These are phyloP conservation scores for Fusarium tuaranense DNA, from an alignment of 2,329 filamentous ascomycete species.

Conservation along the genomic window DNA sequence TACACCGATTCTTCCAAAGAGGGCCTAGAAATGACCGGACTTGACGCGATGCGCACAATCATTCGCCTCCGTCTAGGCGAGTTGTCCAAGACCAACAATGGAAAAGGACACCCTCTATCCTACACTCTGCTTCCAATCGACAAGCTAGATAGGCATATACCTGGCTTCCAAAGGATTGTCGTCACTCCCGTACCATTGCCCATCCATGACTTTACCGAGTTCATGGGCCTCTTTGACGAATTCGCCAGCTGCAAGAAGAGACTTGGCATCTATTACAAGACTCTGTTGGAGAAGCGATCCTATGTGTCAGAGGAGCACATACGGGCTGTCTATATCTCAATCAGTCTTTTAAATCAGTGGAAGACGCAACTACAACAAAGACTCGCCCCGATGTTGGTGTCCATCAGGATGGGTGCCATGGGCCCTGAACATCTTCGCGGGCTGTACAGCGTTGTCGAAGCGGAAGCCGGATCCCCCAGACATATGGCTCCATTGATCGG, in stretches of 20 bases:
- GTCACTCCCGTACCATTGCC: not conserved
- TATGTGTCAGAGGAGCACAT: slow-evolving; percentile 11
- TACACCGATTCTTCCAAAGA: slow-evolving; percentile 24
- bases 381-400: not conserved
- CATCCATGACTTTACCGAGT: not conserved
- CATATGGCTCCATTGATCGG: not conserved
- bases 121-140: slow-evolving; percentile 24
- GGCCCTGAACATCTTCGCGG: not conserved
- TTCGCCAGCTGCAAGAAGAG: not conserved
- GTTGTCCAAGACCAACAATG: not conserved
- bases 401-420: not conserved
- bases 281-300: slow-evolving; percentile 2
- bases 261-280: slow-evolving; percentile 12
- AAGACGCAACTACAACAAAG: not conserved
- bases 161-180: not conserved
- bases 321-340: not conserved
- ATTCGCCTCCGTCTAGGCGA: not conserved
- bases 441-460: not conserved
- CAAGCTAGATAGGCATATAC: not conserved
- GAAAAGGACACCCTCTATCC: slow-evolving; percentile 13
- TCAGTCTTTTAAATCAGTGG: not conserved
- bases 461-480: not conserved
- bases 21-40: not conserved
- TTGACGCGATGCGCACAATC: slow-evolving; percentile 1
- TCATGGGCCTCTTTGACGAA: slow-evolving; percentile 23